These are phyloP conservation scores for Pyrus bretschneideri DNA, from an alignment of 306 rosid genomes.

Conservation along the genomic window DNA sequence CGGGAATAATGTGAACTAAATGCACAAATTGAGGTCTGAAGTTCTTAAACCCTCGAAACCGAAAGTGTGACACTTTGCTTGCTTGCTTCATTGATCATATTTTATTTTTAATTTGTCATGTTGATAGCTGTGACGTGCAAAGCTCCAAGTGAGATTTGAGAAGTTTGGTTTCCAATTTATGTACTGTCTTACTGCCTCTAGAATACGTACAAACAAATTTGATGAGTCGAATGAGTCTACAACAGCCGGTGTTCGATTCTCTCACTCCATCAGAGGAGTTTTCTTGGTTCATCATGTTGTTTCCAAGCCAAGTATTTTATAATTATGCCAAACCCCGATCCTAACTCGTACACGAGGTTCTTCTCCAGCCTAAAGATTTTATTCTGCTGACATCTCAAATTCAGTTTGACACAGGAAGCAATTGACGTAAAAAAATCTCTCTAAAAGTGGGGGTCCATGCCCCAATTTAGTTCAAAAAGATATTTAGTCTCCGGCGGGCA, in stretches of 20 bases:
- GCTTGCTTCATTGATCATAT: background rate
- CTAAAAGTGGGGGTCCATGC: background rate
- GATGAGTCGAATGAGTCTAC: background rate
- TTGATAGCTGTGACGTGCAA: constrained; percentile 6
- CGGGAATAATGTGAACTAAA: background rate
- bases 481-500: background rate
- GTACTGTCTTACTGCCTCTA: background rate
- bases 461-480: background rate
- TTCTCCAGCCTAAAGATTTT: background rate
- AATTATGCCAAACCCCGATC: background rate
- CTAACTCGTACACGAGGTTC: background rate
- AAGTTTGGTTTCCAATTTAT: constrained; percentile 5
- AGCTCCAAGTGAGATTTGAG: constrained; percentile 1
- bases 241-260: background rate
- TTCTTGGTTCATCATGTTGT: constrained; percentile 1
- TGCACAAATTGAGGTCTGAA: constrained; percentile 3
- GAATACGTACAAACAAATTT: background rate
- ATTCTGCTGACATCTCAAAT: background rate
- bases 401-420: background rate
- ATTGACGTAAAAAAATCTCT: background rate
- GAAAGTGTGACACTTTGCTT: background rate
- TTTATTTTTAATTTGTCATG: background rate
- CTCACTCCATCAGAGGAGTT: background rate
- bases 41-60: background rate
- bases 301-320: background rate